Conservation (phyloP, 31 red algal genomes). For the Porphyra umbilicalis region DNA sequence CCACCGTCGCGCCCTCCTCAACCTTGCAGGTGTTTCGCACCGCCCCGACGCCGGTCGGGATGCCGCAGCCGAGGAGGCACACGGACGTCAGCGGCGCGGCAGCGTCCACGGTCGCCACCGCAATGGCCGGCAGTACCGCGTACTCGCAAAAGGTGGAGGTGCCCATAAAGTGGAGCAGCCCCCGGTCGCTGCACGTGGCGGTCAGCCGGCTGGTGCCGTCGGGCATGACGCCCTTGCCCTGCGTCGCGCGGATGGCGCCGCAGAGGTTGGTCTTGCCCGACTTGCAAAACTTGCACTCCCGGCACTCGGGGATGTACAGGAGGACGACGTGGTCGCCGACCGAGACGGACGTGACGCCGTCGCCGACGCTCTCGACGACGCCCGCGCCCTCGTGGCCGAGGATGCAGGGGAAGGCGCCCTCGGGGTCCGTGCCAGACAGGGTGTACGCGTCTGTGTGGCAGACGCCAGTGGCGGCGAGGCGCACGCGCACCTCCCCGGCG, state of each 20-base stretch:
- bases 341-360: constrained; percentile 62
- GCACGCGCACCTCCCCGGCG: constrained; percentile 65
- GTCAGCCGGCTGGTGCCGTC: constrained; percentile 77
- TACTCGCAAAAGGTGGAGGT: constrained; percentile 83
- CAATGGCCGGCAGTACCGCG: constrained; percentile 86
- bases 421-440: constrained; percentile 75
- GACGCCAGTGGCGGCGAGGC: constrained; percentile 63
- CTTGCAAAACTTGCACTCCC: constrained; percentile 92
- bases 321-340: constrained; percentile 87
- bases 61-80: constrained; percentile 87
- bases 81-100: constrained; percentile 83
- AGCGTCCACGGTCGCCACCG: constrained; percentile 54
- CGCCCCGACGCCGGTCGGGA: constrained; percentile 94
- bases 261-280: constrained; percentile 90
- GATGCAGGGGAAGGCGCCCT: constrained; percentile 86
- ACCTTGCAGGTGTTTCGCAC: constrained; percentile 88
- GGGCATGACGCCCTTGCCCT: constrained; percentile 88
- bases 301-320: constrained; percentile 91
- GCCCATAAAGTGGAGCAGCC: constrained; percentile 94
- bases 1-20: constrained; percentile 82
- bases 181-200: constrained; percentile 37
- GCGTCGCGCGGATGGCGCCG: constrained; percentile 61
- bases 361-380: constrained; percentile 85
- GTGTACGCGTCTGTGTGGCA: constrained; percentile 98
- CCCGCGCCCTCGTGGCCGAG: constrained; percentile 97